Percentiles rank a stretch among this genome's conserved stretches.
These are phyloP conservation scores for Dichotomocladium elegans DNA, from an alignment of 371 early-diverging fungal species.

Conservation along the genomic window DNA sequence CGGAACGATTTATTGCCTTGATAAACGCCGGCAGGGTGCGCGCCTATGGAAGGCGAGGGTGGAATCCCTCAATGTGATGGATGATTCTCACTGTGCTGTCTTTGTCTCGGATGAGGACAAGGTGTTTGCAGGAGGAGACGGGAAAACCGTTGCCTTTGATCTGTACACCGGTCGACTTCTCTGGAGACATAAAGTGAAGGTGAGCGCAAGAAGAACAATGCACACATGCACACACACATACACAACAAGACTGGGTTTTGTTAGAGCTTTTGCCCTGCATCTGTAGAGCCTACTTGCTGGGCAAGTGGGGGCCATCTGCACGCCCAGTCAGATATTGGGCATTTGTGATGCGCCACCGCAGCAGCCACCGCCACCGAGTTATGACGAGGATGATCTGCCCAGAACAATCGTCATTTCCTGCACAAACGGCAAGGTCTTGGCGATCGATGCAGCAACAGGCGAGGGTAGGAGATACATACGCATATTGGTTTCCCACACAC, in stretches of 20 bases:
- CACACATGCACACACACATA: not conserved
- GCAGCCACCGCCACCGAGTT: not conserved
- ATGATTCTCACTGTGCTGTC: too few species aligned
- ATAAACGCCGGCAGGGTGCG: too few species aligned
- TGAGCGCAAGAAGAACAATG: slow-evolving; percentile 1
- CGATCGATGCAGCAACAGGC: slow-evolving; percentile 18
- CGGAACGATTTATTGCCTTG: too few species aligned
- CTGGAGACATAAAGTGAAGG: slow-evolving; percentile 34
- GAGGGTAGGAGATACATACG: slow-evolving; percentile 3
- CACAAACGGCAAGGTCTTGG: slow-evolving; percentile 25
- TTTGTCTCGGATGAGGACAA: slow-evolving; percentile 26
- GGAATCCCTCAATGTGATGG: too few species aligned
- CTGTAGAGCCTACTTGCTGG: too few species aligned
- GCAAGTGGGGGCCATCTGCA: slow-evolving; percentile 18
- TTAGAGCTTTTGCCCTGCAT: too few species aligned
- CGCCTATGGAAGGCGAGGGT: too few species aligned
- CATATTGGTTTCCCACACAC: not conserved
- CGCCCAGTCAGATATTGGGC: slow-evolving; percentile 9
- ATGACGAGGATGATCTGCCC: too few species aligned
- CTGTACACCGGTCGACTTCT: slow-evolving; percentile 16
- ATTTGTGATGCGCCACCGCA: slow-evolving; percentile 1
- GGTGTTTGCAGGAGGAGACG: slow-evolving; percentile 16
- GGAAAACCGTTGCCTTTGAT: slow-evolving; percentile 17
- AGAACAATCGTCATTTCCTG: slow-evolving; percentile 19
- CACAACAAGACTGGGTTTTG: slow-evolving; percentile 16